phyloP scores from a whole-genome alignment of 306 rosid species.

The Rosa persica region DNA sequence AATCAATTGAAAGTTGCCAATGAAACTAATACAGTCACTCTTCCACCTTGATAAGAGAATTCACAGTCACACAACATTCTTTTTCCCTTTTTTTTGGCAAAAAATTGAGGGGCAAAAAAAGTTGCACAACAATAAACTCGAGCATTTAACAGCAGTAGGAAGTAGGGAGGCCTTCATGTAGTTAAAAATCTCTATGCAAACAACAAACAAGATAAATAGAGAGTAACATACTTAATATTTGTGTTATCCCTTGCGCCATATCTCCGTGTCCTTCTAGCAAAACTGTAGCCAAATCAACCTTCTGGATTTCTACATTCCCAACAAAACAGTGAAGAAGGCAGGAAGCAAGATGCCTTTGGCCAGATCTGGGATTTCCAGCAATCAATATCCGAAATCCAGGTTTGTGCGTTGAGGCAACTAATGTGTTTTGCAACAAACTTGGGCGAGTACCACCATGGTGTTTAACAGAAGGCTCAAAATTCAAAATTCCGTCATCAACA shows the following conservation, averaged over 20 bases:
- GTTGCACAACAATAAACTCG: neutral
- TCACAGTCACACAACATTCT: neutral
- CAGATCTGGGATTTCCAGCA: constrained; percentile 76
- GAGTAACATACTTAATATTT: constrained; percentile 64
- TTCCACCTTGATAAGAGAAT: constrained; percentile 11
- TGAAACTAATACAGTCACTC: neutral
- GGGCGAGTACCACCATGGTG: constrained; percentile 36
- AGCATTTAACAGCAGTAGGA: neutral
- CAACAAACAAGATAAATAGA: constrained; percentile 19
- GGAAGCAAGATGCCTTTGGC: constrained; percentile 93
- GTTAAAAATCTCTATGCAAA: neutral
- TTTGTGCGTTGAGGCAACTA: constrained; percentile 43
- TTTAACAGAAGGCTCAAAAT: constrained; percentile 33
- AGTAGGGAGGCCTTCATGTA: neutral
- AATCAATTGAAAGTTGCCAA: neutral
- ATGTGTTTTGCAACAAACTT: constrained; percentile 33
- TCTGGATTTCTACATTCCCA: constrained; percentile 71
- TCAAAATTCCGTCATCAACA: constrained; percentile 18
- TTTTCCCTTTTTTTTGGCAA: too few relatives aligned
- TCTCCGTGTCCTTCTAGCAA: constrained; percentile 94
- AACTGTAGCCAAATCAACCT: constrained; percentile 92
- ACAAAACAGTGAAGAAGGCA: constrained; percentile 84
- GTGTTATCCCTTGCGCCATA: constrained; percentile 76
- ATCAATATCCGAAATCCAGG: constrained; percentile 75
- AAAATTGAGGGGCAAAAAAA: neutral